Conservation (phyloP, 805 yeast species). For the Alloascoidea hylecoeti region DNA sequence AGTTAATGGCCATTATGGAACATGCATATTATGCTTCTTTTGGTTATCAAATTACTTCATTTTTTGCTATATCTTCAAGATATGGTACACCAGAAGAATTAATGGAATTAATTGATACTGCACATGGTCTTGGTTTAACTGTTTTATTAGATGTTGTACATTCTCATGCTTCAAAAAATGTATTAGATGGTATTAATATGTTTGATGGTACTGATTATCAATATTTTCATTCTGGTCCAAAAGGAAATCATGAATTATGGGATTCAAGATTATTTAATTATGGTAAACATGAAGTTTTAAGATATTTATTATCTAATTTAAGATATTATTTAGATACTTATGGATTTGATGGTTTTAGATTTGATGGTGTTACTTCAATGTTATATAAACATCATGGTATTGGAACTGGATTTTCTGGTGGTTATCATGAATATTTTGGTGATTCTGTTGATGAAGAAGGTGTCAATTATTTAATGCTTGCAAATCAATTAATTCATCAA, state of each 20-base stretch:
- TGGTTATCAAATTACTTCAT: slow-evolving; percentile 93
- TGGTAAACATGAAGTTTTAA: slow-evolving; percentile 78
- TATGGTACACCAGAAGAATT: slow-evolving; percentile 93
- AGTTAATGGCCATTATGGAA: slow-evolving; percentile 97
- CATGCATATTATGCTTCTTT: slow-evolving; percentile 97
- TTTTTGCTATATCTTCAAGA: slow-evolving; percentile 81
- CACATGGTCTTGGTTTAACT: slow-evolving; percentile 76
- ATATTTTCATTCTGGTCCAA: slow-evolving; percentile 84
- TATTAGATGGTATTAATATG: slow-evolving; percentile 81
- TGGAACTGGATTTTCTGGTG: slow-evolving; percentile 80
- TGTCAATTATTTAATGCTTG: slow-evolving; percentile 73
- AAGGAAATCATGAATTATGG: slow-evolving; percentile 88
- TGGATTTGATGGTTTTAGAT: slow-evolving; percentile 88
- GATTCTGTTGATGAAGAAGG: slow-evolving; percentile 81
- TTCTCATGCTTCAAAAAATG: slow-evolving; percentile 92
- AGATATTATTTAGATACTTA: slow-evolving; percentile 74
- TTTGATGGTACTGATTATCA: slow-evolving; percentile 95
- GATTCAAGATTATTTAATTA: slow-evolving; percentile 92
- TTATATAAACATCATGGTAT: slow-evolving; percentile 85
- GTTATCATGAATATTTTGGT: slow-evolving; percentile 81
- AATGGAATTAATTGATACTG: slow-evolving; percentile 80
- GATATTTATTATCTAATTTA: slow-evolving; percentile 75
- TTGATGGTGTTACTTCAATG: slow-evolving; percentile 95
- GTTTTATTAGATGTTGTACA: slow-evolving; percentile 90
- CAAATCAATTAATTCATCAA: slow-evolving; percentile 61